These are phyloP conservation scores for Auricularia sp. DNA, from an alignment of 768 basidiomycete species.

Conservation along the genomic window DNA sequence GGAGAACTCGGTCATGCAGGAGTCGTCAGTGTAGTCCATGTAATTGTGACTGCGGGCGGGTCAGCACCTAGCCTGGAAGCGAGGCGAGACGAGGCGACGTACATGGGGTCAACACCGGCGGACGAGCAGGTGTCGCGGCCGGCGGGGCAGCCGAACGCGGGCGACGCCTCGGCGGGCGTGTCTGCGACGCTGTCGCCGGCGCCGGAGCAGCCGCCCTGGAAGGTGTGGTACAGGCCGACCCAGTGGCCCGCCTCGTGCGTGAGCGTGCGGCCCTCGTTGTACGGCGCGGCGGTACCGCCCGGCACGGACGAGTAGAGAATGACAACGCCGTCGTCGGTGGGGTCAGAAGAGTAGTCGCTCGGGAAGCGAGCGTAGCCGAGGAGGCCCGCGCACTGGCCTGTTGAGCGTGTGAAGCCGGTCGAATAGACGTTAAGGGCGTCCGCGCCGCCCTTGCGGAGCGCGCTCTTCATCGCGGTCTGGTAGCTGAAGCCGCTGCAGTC, in stretches of 20 bases:
- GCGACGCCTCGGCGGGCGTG: slow-evolving; percentile 35
- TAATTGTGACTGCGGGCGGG: slow-evolving; percentile 13
- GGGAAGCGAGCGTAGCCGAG: slow-evolving; percentile 31
- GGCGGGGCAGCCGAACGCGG: slow-evolving; percentile 29
- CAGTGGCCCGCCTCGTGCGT: slow-evolving; percentile 32
- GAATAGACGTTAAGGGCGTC: slow-evolving; percentile 28
- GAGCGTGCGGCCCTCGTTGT: slow-evolving; percentile 16
- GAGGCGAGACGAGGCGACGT: no score
- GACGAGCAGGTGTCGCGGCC: slow-evolving; percentile 19
- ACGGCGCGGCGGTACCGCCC: slow-evolving; percentile 11
- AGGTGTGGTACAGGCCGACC: slow-evolving; percentile 32
- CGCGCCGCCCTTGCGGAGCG: slow-evolving; percentile 23
- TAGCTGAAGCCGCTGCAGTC: slow-evolving; percentile 15
- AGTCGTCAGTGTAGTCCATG: slow-evolving; percentile 10
- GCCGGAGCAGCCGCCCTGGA: slow-evolving; percentile 35
- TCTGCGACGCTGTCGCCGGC: slow-evolving; percentile 35
- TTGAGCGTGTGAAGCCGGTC: neutral
- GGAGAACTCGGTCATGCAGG: slow-evolving; percentile 22
- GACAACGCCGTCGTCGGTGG: slow-evolving; percentile 29
- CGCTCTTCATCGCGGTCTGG: slow-evolving; percentile 25
- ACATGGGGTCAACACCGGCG: slow-evolving; percentile 28
- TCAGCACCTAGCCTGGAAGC: no score
- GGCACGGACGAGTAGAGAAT: slow-evolving; percentile 24
- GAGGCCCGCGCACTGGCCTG: slow-evolving; percentile 18
- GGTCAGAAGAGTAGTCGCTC: slow-evolving; percentile 15